These are phyloP conservation scores for Citrus trifoliata DNA, from an alignment of 345 rosid genomes.

Conservation along the genomic window DNA sequence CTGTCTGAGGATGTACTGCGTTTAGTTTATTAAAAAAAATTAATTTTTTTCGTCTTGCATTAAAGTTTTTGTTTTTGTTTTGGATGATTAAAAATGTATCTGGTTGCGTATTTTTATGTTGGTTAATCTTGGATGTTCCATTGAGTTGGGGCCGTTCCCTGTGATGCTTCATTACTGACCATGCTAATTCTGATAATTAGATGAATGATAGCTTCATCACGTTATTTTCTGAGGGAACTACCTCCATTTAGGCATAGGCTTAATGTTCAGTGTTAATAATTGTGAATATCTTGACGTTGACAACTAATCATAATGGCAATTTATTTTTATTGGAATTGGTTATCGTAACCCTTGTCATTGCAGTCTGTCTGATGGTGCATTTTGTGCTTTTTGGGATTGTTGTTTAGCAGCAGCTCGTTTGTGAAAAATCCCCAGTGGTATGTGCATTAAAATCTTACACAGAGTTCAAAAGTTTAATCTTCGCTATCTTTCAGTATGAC, in stretches of 20 bases:
- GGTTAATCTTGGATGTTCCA: background rate
- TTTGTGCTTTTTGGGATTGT: background rate
- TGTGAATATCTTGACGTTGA: background rate
- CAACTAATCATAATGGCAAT: background rate
- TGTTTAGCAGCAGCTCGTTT: background rate
- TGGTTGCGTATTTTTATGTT: background rate
- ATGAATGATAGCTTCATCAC: background rate
- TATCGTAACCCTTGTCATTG: background rate
- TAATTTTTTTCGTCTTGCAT: background rate
- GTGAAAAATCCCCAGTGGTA: background rate
- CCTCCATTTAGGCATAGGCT: background rate
- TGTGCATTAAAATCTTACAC: background rate
- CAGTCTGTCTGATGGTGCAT: background rate
- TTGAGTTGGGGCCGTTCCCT: background rate
- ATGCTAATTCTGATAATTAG: slow-evolving; percentile 17
- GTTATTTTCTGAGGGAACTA: slow-evolving; percentile 7
- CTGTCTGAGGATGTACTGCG: background rate
- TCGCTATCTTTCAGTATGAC: no score
- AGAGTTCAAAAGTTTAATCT: background rate
- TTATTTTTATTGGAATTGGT: background rate
- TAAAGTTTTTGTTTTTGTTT: background rate
- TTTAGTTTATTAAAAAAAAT: background rate
- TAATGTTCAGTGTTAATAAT: no score
- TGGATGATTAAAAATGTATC: background rate
- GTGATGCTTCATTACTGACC: slow-evolving; percentile 7